Evolutionary conservation across 2,329 filamentous ascomycete genomes (phyloP), one percentile per base, ranked within the genome.

Genomic region (Mollisia scopiformis): DNA sequence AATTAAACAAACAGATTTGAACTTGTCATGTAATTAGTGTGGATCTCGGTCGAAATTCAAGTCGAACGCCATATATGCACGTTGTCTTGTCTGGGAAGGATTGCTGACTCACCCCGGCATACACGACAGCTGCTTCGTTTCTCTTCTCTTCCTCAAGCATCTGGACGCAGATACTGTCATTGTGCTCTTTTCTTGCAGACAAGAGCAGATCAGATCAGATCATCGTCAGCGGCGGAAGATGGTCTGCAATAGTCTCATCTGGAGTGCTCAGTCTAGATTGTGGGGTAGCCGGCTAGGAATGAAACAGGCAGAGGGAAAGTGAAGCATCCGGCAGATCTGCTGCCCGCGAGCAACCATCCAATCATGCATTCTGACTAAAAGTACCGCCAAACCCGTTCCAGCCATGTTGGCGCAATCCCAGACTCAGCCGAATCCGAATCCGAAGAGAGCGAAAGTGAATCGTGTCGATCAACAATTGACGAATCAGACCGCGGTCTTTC

Each of bases 251-350:
- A 30, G n/a, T n/a, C n/a, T n/a, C n/a, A n/a, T n/a, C n/a, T n/a
- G n/a, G n/a, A n/a, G n/a, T n/a, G n/a, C n/a, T n/a, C n/a, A 31
- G 27, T 31, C 16, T 23, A 23, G 53, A 56, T 13, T 47, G 53
- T 47, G 53, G 53, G 53, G 53, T 56, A 56, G 47, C 13, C 33
- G 25, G n/a, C 37, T 21, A 31, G 2, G n/a, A 33, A 5, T 47
- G 37, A 47, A 33, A 56, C 53, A 54, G 23, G 35, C 39, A 46
- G 28, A 47, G 16, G 25, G 52, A 47, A 46, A 31, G 16, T 47
- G 53, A 46, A 55, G 39, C 53, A 46, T 56, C 53, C 53, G 53
- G 53, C 53, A 56, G 39, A 47, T 56, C 53, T 19, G 21, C 27
- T 19, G 27, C 27, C 21, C 3, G 16, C 28, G 8, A 31, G 6